Evolutionary conservation across 2,329 filamentous ascomycete species (phyloP).

Genomic region (Metarhizium anisopliae): DNA sequence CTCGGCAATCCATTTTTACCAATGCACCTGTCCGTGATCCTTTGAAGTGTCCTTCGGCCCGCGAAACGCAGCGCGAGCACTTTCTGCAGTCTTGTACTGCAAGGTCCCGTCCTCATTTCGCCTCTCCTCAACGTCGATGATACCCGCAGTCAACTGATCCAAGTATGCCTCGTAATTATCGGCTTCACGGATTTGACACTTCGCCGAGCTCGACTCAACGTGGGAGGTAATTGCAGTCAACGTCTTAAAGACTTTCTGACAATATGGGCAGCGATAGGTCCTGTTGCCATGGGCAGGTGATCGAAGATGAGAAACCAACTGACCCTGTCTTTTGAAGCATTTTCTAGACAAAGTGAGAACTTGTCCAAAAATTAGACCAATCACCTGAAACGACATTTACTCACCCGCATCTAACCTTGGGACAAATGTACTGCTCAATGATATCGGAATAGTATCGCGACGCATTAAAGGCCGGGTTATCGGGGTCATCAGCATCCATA

Average conservation of each 20-base stretch:
- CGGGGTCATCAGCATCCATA: constrained; percentile 32
- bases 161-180: constrained; percentile 24
- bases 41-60: background rate
- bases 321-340: constrained; percentile 23
- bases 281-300: constrained; percentile 30
- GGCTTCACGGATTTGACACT: constrained; percentile 34
- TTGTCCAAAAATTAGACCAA: background rate
- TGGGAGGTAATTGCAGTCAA: constrained; percentile 37
- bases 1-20: background rate
- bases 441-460: constrained; percentile 35
- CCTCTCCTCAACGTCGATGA: constrained; percentile 16
- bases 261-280: constrained; percentile 34
- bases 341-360: constrained; percentile 24
- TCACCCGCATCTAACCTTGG: constrained; percentile 42
- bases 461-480: constrained; percentile 35
- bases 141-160: constrained; percentile 23
- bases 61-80: constrained; percentile 2
- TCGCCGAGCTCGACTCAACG: constrained; percentile 32
- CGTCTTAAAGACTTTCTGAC: constrained; percentile 30
- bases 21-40: background rate
- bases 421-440: constrained; percentile 42
- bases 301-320: constrained; percentile 33
- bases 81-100: constrained; percentile 16
- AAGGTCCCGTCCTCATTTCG: constrained; percentile 18
- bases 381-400: constrained; percentile 9